phyloP scores from a whole-genome alignment of 352 stramenopile genomes.

The Pythium oligandrum region DNA sequence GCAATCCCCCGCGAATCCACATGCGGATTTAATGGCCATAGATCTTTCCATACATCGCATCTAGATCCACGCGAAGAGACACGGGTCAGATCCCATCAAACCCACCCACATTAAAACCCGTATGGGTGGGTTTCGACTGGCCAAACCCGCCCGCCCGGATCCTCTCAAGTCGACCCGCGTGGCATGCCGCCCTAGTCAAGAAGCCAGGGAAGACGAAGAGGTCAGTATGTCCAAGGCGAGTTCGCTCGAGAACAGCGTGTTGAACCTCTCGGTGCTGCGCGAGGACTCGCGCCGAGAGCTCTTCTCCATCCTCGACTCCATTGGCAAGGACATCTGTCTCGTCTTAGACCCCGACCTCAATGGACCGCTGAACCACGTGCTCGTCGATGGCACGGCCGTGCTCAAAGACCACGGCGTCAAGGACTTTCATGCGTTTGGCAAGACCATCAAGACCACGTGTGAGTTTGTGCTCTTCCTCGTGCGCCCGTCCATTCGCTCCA shows the following conservation, averaged over 20 bases:
- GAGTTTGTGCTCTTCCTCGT: conserved; percentile 90
- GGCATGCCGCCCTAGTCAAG: too few relatives aligned
- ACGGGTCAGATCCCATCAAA: too few relatives aligned
- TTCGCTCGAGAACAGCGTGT: conserved; percentile 76
- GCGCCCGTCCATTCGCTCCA: conserved; percentile 63
- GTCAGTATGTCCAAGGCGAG: conserved; percentile 69
- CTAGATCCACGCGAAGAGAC: too few relatives aligned
- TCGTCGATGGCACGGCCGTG: conserved; percentile 80
- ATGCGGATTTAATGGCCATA: too few relatives aligned
- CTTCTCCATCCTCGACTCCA: conserved; percentile 78
- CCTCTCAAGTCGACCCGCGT: too few relatives aligned
- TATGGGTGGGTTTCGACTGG: too few relatives aligned
- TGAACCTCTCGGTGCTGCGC: conserved; percentile 83
- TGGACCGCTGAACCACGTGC: conserved; percentile 79
- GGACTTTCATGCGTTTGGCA: conserved; percentile 80
- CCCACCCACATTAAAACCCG: too few relatives aligned
- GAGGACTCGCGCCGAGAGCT: conserved; percentile 81
- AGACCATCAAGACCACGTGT: conserved; percentile 72
- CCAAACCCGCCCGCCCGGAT: too few relatives aligned
- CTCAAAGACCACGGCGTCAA: conserved; percentile 85
- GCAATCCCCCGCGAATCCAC: too few relatives aligned
- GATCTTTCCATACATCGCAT: too few relatives aligned
- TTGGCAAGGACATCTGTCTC: conserved; percentile 86
- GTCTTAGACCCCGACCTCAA: conserved; percentile 82
- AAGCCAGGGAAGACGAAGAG: neutral